Evolutionary conservation across 2,329 filamentous ascomycete species (phyloP).

Genomic region (Colletotrichum graminicola): DNA sequence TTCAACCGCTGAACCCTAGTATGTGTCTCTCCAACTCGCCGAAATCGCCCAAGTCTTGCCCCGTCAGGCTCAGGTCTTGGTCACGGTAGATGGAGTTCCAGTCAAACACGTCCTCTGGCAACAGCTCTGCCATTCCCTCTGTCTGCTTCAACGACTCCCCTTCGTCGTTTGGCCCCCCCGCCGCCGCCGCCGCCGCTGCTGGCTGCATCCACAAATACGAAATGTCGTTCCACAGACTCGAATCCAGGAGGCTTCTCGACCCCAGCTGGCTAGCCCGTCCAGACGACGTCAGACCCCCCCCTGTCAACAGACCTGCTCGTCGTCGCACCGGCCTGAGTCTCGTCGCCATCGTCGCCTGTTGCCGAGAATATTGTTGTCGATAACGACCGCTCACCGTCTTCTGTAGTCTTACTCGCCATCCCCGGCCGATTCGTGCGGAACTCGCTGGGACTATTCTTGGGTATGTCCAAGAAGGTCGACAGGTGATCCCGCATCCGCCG

Average conservation of each 20-base stretch:
- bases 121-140: conserved; percentile 5
- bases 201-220: conserved; percentile 34
- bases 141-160: neutral
- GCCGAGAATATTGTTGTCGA: neutral
- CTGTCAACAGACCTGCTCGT: neutral
- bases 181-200: neutral
- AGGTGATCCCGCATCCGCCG: conserved; percentile 32
- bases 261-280: conserved; percentile 21
- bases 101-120: conserved; percentile 22
- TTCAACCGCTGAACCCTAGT: conserved; percentile 8
- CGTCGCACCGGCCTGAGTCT: neutral
- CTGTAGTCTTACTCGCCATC: no score
- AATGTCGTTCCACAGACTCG: conserved; percentile 37
- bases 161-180: neutral
- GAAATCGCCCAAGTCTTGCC: conserved; percentile 31
- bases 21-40: conserved; percentile 33
- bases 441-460: conserved; percentile 32
- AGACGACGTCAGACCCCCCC: conserved; percentile 2
- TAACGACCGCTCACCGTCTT: neutral
- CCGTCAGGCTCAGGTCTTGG: conserved; percentile 21
- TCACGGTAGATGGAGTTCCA: conserved; percentile 24
- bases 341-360: neutral
- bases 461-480: conserved; percentile 26
- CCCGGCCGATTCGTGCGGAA: neutral
- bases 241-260: conserved; percentile 30